Conservation (phyloP, 768 basidiomycete genomes). For the Crepidotus variabilis region DNA sequence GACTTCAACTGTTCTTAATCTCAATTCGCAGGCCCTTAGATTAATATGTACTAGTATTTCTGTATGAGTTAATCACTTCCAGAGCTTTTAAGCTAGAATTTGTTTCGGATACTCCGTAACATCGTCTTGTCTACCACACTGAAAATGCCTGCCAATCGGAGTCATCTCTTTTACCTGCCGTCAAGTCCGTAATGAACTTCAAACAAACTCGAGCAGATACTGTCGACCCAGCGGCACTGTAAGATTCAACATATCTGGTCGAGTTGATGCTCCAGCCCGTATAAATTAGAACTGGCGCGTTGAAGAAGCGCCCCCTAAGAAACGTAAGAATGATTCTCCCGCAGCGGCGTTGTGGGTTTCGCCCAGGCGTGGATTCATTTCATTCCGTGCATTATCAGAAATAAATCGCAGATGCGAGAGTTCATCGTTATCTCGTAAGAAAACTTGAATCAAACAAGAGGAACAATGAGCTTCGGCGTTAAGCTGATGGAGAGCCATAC, state of each 20-base stretch:
- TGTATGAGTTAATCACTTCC: too few relatives aligned
- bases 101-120: too few relatives aligned
- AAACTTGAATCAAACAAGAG: background rate
- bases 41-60: too few relatives aligned
- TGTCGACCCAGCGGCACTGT: conserved; percentile 18
- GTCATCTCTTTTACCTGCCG: background rate
- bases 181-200: conserved; percentile 9
- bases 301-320: conserved; percentile 16
- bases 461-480: background rate
- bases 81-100: too few relatives aligned
- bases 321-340: conserved; percentile 19
- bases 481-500: conserved; percentile 5
- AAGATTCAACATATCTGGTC: conserved; percentile 17
- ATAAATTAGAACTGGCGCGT: conserved; percentile 22
- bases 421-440: background rate
- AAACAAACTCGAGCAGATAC: conserved; percentile 6
- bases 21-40: too few relatives aligned
- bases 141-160: background rate
- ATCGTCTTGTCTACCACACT: background rate
- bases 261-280: conserved; percentile 14
- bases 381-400: background rate
- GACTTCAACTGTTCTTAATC: too few relatives aligned
- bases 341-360: conserved; percentile 15
- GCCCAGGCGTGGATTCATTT: background rate
- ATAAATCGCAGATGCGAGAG: background rate